Base-by-base conservation (phyloP, 2,329 filamentous ascomycete species). In the Fusarium liriodendri region DNA sequence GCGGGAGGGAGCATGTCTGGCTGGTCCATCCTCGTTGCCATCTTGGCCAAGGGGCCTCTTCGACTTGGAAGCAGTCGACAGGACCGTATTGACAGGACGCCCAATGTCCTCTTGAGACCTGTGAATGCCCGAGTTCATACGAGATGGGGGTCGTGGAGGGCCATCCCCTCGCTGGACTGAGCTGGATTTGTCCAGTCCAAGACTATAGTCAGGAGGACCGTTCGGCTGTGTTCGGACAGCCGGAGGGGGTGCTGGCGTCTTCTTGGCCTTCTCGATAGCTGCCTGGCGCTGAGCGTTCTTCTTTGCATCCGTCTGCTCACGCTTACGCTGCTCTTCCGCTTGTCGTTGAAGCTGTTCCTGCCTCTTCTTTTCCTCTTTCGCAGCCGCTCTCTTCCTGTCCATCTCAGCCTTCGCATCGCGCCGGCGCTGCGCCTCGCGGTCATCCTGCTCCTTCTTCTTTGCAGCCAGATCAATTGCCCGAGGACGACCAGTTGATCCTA, bases 391-490 rank as follows among this genome's bases (percentile, higher is more conserved):
- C 83, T 95, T 95, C 57, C 93, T 91, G 80, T 97, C 95, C 37
- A 93, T 85, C 77, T 97, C 94, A 18, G 91, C 89, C 83, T 97
- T 98, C 40, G 93, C 91, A 22, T 97, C 94, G 10, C 92, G 91
- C 79, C 94, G 96, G 59, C 92, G 90, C 77, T 95, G 92, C 16
- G 91, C 90, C 73, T 95, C 94, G 57, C 91, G 90, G 79, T 97
- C 94, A 77, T 97, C 95, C 80, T 92, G 92, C 80, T 97, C 95
- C 80, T 93, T 96, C 82, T 95, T 95, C 79, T 91, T 92, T 42
- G 94, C 93, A 3, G 93, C 94, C 57, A 93, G 87, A 63, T 95
- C 91, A 25, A 95, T 85, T 2, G 93, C 92, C 80, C 93, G 94
- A 0, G 91, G 89, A 61, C 92, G 90, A 3, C 89, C 86, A n/a